phyloP scores from a whole-genome alignment of 2,329 filamentous ascomycete species.

The Metarhizium sp. region DNA sequence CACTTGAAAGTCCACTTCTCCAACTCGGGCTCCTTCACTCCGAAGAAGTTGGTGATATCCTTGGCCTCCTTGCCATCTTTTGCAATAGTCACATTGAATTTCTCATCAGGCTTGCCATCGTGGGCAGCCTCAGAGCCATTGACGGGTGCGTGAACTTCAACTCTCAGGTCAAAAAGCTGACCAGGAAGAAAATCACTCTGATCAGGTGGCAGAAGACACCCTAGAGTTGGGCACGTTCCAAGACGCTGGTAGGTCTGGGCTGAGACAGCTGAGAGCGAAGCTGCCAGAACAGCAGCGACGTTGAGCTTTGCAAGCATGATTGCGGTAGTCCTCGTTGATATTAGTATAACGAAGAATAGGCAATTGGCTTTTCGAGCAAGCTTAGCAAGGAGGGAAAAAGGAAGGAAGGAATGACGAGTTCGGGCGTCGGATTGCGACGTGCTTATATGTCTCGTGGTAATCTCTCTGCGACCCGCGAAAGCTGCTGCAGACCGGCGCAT shows the following conservation, averaged over 20 bases:
- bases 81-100: conserved; percentile 65
- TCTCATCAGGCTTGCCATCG: conserved; percentile 57
- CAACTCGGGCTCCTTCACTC: conserved; percentile 57
- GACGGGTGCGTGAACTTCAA: conserved; percentile 72
- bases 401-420: neutral
- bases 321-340: neutral
- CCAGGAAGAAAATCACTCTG: conserved; percentile 74
- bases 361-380: neutral
- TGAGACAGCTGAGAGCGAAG: conserved; percentile 29
- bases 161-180: conserved; percentile 74
- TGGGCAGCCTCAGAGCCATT: conserved; percentile 75
- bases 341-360: neutral
- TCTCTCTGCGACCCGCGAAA: neutral
- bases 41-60: conserved; percentile 57
- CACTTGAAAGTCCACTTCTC: conserved; percentile 80
- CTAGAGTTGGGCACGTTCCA: conserved; percentile 48
- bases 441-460: conserved; percentile 3
- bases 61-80: conserved; percentile 49
- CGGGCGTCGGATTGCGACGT: neutral
- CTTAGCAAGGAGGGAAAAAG: neutral
- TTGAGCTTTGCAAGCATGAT: conserved; percentile 28
- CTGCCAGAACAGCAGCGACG: conserved; percentile 22
- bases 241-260: conserved; percentile 52
- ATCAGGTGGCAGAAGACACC: conserved; percentile 52
- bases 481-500: neutral